Base-by-base conservation (phyloP, 2,329 filamentous ascomycete genomes). In the Nemania sp. region DNA sequence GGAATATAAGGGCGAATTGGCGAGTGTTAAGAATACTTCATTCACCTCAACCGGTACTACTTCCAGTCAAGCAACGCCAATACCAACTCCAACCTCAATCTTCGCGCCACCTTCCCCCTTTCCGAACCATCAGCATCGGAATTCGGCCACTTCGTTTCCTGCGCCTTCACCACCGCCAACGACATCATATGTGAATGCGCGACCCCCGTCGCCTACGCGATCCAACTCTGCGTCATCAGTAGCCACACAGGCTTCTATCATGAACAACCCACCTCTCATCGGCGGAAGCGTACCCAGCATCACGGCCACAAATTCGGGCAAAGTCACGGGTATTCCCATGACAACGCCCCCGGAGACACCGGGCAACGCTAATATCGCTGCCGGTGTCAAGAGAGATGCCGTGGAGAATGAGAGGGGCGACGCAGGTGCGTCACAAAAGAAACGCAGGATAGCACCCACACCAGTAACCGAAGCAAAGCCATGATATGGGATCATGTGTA, bases 301-400 rank as follows among this genome's bases (percentile, higher is more conserved):
- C 25, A 87, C 90, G 12, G 91, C 91, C 5, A 80, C 90, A 10
- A 90, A 88, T 65, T 90, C 90, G 1, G 83, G 81, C 45, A 86
- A 86, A 68, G 78, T 85, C 2, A 79, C 80, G 0, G 81, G 83
- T 0, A 78, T 96, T 45, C 90, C 92, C 0, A 86, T 96, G 69
- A 91, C 90, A 39, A 97, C 94, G 7, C 94, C 95, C 2, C 95
- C 94, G 0, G 90, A 96, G 74, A 98, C 94, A 2, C 94, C 94
- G 5, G 82, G 86, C 52, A 86, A 84, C 46, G 83, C 79, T 25
- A 86, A 81, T 58, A 81, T 70, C 40, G 70, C 71, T 47, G 71
- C 73, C 2, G 82, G 82, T 32, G 75, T 77, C 15, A 88, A 88
- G 73, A 78, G 85, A 65, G 85, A 88, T 29, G 80, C 80, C 12